phyloP scores from a whole-genome alignment of 345 rosid species.

The Lepidium aucheri region DNA sequence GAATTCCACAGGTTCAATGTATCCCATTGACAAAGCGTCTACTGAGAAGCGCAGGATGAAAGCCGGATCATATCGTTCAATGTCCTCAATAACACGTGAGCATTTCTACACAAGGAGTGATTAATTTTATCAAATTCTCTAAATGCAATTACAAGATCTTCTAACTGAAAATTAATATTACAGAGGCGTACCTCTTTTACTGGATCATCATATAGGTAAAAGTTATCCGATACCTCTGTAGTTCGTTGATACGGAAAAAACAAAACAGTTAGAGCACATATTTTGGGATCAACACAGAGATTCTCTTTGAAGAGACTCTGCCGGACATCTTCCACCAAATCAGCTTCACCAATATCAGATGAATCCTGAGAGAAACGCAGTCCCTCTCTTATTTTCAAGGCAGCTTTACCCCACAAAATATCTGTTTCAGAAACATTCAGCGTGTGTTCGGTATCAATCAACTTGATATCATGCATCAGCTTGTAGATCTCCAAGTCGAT shows the following conservation, averaged over 20 bases:
- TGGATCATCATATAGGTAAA: slow-evolving; percentile 1
- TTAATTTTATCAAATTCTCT: neutral
- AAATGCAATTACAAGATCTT: neutral
- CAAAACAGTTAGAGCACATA: slow-evolving; percentile 60
- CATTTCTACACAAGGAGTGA: slow-evolving; percentile 32
- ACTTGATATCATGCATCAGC: slow-evolving; percentile 57
- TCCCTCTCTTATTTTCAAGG: slow-evolving; percentile 49
- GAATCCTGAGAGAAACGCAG: slow-evolving; percentile 34
- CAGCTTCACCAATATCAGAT: slow-evolving; percentile 34
- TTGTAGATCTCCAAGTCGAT: slow-evolving; percentile 64
- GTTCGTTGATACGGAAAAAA: slow-evolving; percentile 61
- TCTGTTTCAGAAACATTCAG: slow-evolving; percentile 40
- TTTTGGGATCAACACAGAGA: slow-evolving; percentile 67
- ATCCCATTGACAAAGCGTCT: slow-evolving; percentile 49
- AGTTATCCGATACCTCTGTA: slow-evolving; percentile 12
- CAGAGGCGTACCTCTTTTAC: slow-evolving; percentile 13
- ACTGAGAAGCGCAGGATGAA: slow-evolving; percentile 65
- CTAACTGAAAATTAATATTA: neutral
- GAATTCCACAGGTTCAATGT: slow-evolving; percentile 75
- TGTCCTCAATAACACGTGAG: slow-evolving; percentile 23
- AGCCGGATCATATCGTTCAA: slow-evolving; percentile 67
- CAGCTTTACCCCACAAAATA: slow-evolving; percentile 78
- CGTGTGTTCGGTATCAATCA: slow-evolving; percentile 27
- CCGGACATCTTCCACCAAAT: slow-evolving; percentile 38
- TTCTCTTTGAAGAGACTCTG: slow-evolving; percentile 68